These are phyloP conservation scores for Heritiera fomes DNA, from an alignment of 345 rosid genomes.

Conservation along the genomic window DNA sequence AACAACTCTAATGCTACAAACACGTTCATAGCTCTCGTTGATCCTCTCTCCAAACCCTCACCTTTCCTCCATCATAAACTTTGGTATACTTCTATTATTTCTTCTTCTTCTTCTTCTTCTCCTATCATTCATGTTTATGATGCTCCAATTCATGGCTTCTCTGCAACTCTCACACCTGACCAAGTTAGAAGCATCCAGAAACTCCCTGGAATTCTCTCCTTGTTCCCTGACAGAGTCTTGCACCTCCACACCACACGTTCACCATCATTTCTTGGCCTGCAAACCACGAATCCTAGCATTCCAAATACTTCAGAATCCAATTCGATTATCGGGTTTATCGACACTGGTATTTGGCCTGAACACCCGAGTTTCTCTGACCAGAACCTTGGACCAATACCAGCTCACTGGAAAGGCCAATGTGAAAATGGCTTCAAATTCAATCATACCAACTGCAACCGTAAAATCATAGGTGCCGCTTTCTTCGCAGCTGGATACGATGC, in stretches of 20 bases:
- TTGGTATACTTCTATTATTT: slow-evolving; percentile 1
- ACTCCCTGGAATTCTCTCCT: slow-evolving; percentile 11
- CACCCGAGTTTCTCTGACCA: slow-evolving; percentile 15
- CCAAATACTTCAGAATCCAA: not conserved
- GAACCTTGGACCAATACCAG: slow-evolving; percentile 13
- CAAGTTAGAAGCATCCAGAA: slow-evolving; percentile 10
- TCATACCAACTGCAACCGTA: slow-evolving; percentile 18
- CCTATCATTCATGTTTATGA: slow-evolving; percentile 1
- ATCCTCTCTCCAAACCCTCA: slow-evolving; percentile 10
- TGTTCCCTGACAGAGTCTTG: slow-evolving; percentile 14
- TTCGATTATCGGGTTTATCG: slow-evolving; percentile 22
- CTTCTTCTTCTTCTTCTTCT: not conserved
- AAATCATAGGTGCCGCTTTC: slow-evolving; percentile 26
- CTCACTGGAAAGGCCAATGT: slow-evolving; percentile 25
- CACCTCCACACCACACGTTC: slow-evolving; percentile 30
- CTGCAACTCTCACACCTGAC: not conserved
- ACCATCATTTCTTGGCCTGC: slow-evolving; percentile 29
- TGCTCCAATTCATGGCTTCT: slow-evolving; percentile 26
- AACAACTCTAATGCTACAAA: not conserved
- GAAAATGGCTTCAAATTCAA: slow-evolving; percentile 15
- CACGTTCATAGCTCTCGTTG: not conserved
- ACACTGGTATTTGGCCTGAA: slow-evolving; percentile 27
- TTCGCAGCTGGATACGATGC: slow-evolving; percentile 13
- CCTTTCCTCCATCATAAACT: slow-evolving; percentile 10
- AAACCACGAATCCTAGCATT: not conserved